Percentiles rank a stretch among this genome's conserved stretches.
Conservation (phyloP, 2,329 filamentous ascomycete genomes). For the Sclerotinia trifoliorum region DNA sequence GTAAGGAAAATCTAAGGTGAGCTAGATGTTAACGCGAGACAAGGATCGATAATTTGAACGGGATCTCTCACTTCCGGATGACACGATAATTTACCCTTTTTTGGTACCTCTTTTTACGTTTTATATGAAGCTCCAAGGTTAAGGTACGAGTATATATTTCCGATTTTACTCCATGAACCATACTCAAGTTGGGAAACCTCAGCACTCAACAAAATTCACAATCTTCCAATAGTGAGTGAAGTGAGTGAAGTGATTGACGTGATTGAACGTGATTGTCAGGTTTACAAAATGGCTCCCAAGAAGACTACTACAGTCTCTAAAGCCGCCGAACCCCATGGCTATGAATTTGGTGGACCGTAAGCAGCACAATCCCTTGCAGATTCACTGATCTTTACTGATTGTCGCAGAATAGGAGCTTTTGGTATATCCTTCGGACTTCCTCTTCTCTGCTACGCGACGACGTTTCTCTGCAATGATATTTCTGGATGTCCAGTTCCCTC, state of each 20-base stretch:
- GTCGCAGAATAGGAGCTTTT: conserved; percentile 68
- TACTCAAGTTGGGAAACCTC: background rate
- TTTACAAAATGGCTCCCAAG: conserved; percentile 32
- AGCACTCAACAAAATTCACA: background rate
- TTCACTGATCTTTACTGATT: background rate
- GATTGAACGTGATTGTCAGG: background rate
- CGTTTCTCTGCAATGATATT: conserved; percentile 88
- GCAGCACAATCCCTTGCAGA: conserved; percentile 23
- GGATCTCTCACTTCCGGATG: conserved; percentile 3
- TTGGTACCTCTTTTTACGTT: background rate
- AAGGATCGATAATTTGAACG: conserved; percentile 4
- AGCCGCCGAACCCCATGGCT: conserved; percentile 36
- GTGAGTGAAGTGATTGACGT: no score
- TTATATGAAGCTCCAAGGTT: background rate
- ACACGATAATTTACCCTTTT: conserved; percentile 2
- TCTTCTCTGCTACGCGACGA: conserved; percentile 71
- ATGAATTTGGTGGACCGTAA: conserved; percentile 42
- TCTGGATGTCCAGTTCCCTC: conserved; percentile 87
- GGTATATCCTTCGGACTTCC: conserved; percentile 79
- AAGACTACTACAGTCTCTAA: conserved; percentile 29
- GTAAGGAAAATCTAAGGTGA: background rate
- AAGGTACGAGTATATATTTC: background rate
- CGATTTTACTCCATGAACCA: background rate
- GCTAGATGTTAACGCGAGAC: background rate
- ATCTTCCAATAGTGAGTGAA: background rate